A percentile compares a stretch with the other conserved stretches of the same genome.
phyloP scores from a whole-genome alignment of 148 eudicot genomes.

The Hydrangea macrophylla region DNA sequence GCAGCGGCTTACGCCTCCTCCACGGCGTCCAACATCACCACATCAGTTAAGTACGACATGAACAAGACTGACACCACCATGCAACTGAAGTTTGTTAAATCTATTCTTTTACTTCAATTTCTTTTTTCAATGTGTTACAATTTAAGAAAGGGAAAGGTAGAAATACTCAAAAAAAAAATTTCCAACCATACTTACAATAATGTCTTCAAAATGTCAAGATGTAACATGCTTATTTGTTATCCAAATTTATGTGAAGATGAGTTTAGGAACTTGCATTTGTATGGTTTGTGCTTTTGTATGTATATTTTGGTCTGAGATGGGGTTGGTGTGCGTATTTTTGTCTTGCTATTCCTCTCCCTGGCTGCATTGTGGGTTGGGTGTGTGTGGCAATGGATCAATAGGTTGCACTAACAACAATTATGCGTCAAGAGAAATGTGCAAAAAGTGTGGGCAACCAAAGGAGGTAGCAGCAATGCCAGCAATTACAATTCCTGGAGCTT shows the following conservation, averaged over 20 bases:
- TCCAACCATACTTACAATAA: too few relatives aligned
- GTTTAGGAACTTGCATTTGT: slow-evolving; percentile 28
- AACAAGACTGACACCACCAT: too few relatives aligned
- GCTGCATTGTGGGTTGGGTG: slow-evolving; percentile 74
- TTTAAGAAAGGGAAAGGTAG: too few relatives aligned
- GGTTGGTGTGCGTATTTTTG: slow-evolving; percentile 69
- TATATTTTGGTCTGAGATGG: slow-evolving; percentile 45
- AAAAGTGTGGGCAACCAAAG: slow-evolving; percentile 82
- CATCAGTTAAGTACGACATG: too few relatives aligned
- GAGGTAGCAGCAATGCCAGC: slow-evolving; percentile 82
- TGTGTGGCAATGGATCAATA: slow-evolving; percentile 67
- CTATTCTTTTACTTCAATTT: too few relatives aligned
- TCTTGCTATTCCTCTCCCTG: slow-evolving; percentile 51
- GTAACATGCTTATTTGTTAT: background rate
- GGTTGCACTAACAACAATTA: slow-evolving; percentile 98
- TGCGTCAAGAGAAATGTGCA: slow-evolving; percentile 92
- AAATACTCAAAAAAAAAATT: too few relatives aligned
- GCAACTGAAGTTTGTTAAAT: too few relatives aligned
- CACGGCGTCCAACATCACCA: too few relatives aligned
- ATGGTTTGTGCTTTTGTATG: slow-evolving; percentile 56
- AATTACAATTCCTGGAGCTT: slow-evolving; percentile 60
- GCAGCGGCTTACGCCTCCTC: too few relatives aligned
- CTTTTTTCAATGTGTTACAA: too few relatives aligned
- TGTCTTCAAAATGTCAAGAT: too few relatives aligned
- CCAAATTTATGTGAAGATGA: slow-evolving; percentile 5